phyloP scores from a whole-genome alignment of 805 yeast species.

The Cephaloascus albidus region DNA sequence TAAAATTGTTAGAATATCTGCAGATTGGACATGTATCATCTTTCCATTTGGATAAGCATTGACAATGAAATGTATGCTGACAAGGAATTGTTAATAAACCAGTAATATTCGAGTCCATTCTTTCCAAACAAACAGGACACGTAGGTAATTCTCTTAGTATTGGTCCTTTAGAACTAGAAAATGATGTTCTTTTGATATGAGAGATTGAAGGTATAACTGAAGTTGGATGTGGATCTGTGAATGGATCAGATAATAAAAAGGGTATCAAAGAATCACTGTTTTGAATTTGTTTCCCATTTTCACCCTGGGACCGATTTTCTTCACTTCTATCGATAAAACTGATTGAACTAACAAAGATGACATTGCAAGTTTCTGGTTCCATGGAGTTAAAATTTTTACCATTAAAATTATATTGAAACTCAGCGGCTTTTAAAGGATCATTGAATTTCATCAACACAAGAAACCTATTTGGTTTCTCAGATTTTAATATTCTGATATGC shows the following conservation, averaged over 20 bases:
- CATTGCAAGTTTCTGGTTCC: slow-evolving; percentile 85
- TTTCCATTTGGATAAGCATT: slow-evolving; percentile 79
- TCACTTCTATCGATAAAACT: slow-evolving; percentile 16
- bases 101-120: slow-evolving; percentile 73
- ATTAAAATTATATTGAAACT: slow-evolving; percentile 56
- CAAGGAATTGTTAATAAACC: slow-evolving; percentile 86
- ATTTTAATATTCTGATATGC: slow-evolving; percentile 64
- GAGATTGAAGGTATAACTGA: slow-evolving; percentile 4
- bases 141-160: slow-evolving; percentile 72
- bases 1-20: slow-evolving; percentile 48
- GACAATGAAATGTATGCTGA: slow-evolving; percentile 89
- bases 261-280: slow-evolving; percentile 36
- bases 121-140: slow-evolving; percentile 86
- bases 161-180: background rate
- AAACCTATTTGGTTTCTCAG: slow-evolving; percentile 58
- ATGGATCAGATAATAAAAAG: slow-evolving; percentile 65
- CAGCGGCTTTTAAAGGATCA: slow-evolving; percentile 42
- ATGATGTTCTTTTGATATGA: slow-evolving; percentile 11
- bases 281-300: slow-evolving; percentile 3
- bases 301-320: background rate
- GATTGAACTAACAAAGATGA: slow-evolving; percentile 57
- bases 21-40: slow-evolving; percentile 91
- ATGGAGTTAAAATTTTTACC: slow-evolving; percentile 74
- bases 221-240: slow-evolving; percentile 29
- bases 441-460: slow-evolving; percentile 73